Evolutionary conservation across 1,284 basidiomycete species (phyloP), one percentile per base, ranked within the genome.

Genomic region (Naganishia cerealis): DNA sequence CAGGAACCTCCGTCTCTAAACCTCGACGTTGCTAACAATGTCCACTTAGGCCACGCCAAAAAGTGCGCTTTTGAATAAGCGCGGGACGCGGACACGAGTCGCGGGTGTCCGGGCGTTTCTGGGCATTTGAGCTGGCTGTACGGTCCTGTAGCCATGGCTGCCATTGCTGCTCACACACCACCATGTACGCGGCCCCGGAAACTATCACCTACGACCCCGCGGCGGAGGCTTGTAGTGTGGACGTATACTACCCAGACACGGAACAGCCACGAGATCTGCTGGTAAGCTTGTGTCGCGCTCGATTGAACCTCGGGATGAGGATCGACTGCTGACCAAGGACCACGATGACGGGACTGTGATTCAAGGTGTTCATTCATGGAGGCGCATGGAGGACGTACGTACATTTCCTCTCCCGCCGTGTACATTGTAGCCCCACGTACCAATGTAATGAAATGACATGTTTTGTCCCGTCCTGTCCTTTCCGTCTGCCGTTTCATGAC

Each of bases 301-400:
- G 9, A 33, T 33, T 33, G 29, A 33, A 33, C 29, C 53, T 33
- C 29, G 29, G 3, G 29, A 33, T 33, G n/a, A 8, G 21, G 1
- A 5, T 1, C 15, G 9, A n/a, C n/a, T 2, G 24, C 4, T 21
- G n/a, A 50, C 46, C 15, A 5, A 15, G n/a, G 21, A 13, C n/a
- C 24, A 15, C 10, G 21, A 8, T 24, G 21, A 2, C n/a, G 16
- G 43, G 43, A n/a, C 15, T n/a, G 43, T 46, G 43, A n/a, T 18
- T 5, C n/a, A 50, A 69, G 67, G 62, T 71, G 13, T 71, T 71
- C 39, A 57, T 71, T 7, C 70, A 71, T 46, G 70, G 70, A 24
- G 70, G 70, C 29, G 70, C 70, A 55, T 71, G 70, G 70, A 61
- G 70, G 39, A 55, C 66, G 70, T 71, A 48, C 65, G 70, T 57